Base-by-base conservation (phyloP, 495 filamentous ascomycete species). In the Neurospora sp. region DNA sequence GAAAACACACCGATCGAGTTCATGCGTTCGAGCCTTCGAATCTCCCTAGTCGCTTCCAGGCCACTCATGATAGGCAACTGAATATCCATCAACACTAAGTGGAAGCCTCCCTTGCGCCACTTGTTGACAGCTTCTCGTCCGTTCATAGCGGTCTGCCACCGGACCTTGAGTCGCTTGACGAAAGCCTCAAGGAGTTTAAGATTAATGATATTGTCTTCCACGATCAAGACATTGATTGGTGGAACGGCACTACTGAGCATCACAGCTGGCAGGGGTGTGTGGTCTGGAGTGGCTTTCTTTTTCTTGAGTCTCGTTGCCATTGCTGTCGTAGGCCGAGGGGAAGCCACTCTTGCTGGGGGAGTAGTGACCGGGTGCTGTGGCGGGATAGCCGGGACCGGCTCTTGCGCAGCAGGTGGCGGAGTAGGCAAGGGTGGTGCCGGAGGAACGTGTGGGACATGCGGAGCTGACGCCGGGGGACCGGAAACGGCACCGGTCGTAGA, bases 131-230 rank as follows among this genome's bases (percentile, higher is more conserved):
- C 96, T 71, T 97, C 94, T 77, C 88, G 90, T 39, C 96, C 96
- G 79, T 99, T 97, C 83, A 94, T 93, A 41, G 96, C 96, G 65
- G 94, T 96, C 79, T 94, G 91, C 96, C 96, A 98, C n/a, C 96
- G 91, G 38, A 99, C 96, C 76, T 96, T 97, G 41, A 99, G 87
- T 65, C 95, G 88, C 79, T 97, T 97, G 87, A 98, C 96, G 79
- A 99, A 97, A 0, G 94, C 94, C 77, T 98, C 96, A 2, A 99
- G 83, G 6, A 99, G 88, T 69, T 92, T 90, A 69, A 98, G 86
- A 76, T 99, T 99, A 86, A 99, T 98, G 73, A 95, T 91, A 80
- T 99, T 99, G 83, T 99, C 96, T 83, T 99, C 96, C 41, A 99
- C 96, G 72, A 99, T 98, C 20, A 99, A 85, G 9, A 98, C 94